A percentile compares a stretch with the other conserved stretches of the same genome.
phyloP scores from a whole-genome alignment of 73 alveolate species.

The Paramecium sexaurelia region DNA sequence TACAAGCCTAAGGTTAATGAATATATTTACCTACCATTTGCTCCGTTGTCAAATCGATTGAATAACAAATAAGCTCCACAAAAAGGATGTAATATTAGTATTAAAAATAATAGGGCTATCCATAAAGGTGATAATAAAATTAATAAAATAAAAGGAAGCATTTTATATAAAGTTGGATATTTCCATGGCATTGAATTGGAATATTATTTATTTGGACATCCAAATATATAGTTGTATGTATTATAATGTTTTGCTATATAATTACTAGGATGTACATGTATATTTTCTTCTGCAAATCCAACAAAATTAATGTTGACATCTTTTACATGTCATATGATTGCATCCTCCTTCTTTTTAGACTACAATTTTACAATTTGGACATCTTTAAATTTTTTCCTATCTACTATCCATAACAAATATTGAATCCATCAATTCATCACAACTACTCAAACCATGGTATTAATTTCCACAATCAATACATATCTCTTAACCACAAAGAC shows the following conservation, averaged over 20 bases:
- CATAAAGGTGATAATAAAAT: background rate
- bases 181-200: background rate
- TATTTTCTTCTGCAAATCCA: conserved; percentile 46
- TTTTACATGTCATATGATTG: conserved; percentile 44
- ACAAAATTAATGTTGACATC: conserved; percentile 6
- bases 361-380: conserved; percentile 16
- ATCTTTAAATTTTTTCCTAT: background rate
- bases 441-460: conserved; percentile 3
- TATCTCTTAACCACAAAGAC: conserved; percentile 10
- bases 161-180: background rate
- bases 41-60: background rate
- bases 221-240: background rate
- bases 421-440: background rate
- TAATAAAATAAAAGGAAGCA: background rate
- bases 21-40: background rate
- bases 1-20: background rate
- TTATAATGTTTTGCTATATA: background rate
- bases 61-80: background rate
- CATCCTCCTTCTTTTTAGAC: conserved; percentile 39
- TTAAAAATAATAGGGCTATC: background rate
- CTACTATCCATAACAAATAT: background rate
- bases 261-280: background rate
- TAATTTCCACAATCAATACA: conserved; percentile 36
- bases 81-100: background rate
- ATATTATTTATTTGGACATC: conserved; percentile 31